Conservation (phyloP, 2,329 filamentous ascomycete species). For the Hymenoscyphus fraxineus region DNA sequence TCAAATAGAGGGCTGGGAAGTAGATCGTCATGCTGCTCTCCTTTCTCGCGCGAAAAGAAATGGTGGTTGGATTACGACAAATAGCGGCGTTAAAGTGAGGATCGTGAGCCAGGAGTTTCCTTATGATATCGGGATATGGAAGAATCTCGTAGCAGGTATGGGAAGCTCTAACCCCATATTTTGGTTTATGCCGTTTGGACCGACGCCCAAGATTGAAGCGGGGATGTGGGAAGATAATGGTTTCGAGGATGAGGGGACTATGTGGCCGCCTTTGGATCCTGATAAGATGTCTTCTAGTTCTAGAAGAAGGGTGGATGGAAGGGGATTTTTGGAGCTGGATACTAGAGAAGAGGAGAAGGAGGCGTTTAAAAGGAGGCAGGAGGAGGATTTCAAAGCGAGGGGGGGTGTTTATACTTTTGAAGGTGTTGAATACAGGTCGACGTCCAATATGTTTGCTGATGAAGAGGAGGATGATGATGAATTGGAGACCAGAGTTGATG, state of each 20-base stretch:
- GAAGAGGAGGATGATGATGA: slow-evolving; percentile 27
- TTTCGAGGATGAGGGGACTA: slow-evolving; percentile 60
- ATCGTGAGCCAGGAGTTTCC: slow-evolving; percentile 71
- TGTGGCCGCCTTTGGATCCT: slow-evolving; percentile 63
- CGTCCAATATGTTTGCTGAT: slow-evolving; percentile 18
- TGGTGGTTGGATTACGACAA: slow-evolving; percentile 38
- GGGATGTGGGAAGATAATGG: slow-evolving; percentile 68
- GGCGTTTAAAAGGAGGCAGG: slow-evolving; percentile 49
- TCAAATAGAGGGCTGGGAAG: slow-evolving; percentile 77
- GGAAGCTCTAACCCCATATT: slow-evolving; percentile 60
- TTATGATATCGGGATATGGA: slow-evolving; percentile 73
- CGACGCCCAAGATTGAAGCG: slow-evolving; percentile 42
- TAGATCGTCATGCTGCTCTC: slow-evolving; percentile 59
- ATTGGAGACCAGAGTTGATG: slow-evolving; percentile 34
- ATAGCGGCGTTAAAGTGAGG: slow-evolving; percentile 48
- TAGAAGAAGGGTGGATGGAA: background rate
- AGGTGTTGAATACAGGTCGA: background rate
- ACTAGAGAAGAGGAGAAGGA: slow-evolving; percentile 39
- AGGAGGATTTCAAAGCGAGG: slow-evolving; percentile 38
- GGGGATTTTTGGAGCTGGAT: slow-evolving; percentile 17
- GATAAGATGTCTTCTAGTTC: slow-evolving; percentile 46
- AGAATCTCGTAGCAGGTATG: slow-evolving; percentile 74
- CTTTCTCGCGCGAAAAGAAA: slow-evolving; percentile 44
- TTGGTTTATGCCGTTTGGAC: slow-evolving; percentile 68
- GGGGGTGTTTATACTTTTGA: background rate